These are phyloP conservation scores for Adansonia gregorii DNA, from an alignment of 441 rosid genomes.

Conservation along the genomic window DNA sequence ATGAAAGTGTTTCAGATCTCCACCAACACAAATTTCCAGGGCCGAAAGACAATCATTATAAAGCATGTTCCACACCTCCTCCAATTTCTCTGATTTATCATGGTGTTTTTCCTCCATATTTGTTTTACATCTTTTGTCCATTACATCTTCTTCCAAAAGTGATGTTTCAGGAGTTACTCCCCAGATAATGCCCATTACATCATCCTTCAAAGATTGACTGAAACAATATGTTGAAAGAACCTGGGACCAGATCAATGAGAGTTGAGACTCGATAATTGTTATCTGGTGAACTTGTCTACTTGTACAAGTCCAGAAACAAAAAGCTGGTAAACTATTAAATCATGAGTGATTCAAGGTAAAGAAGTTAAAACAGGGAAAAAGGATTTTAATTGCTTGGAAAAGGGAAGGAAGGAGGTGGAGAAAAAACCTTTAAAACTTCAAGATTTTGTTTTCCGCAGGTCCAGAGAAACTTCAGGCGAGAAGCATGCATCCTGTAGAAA, in stretches of 20 bases:
- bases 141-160: constrained; percentile 44
- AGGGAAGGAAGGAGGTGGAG: constrained; percentile 15
- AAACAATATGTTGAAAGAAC: constrained; percentile 69
- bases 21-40: constrained; percentile 87
- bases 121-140: constrained; percentile 47
- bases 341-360: not conserved
- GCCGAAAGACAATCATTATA: constrained; percentile 93
- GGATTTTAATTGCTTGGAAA: constrained; percentile 10
- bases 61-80: constrained; percentile 84
- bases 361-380: constrained; percentile 19
- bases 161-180: constrained; percentile 53
- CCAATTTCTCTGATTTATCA: constrained; percentile 58
- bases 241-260: constrained; percentile 47
- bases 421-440: constrained; percentile 76
- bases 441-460: constrained; percentile 67
- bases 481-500: constrained; percentile 97
- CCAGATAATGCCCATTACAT: constrained; percentile 50
- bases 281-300: constrained; percentile 22
- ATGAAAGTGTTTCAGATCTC: constrained; percentile 98
- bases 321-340: constrained; percentile 19
- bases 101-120: constrained; percentile 43
- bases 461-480: constrained; percentile 88
- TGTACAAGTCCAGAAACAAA: constrained; percentile 21
- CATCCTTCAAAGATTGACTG: constrained; percentile 66
- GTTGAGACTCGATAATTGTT: not conserved